Evolutionary conservation across 148 eudicot species (phyloP).

Genomic region (Suaeda aralocaspica): DNA sequence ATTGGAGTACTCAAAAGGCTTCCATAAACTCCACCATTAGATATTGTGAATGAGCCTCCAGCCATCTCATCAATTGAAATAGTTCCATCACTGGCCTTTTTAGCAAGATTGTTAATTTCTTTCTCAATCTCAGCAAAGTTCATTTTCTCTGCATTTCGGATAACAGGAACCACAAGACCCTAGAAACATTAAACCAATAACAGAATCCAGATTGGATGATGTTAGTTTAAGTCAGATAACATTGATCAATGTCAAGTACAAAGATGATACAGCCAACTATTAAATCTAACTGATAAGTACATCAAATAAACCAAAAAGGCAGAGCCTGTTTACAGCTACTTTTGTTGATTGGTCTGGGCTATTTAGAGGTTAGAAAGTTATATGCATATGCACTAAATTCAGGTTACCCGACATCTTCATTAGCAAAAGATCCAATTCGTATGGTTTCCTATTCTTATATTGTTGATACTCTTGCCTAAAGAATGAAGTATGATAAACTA

Average conservation of each 20-base stretch:
- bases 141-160: constrained; percentile 74
- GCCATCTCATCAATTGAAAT: constrained; percentile 97
- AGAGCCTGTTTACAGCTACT: neutral
- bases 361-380: too few species aligned
- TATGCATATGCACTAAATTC: neutral
- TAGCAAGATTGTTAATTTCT: constrained; percentile 78
- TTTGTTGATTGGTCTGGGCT: too few species aligned
- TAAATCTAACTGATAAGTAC: neutral
- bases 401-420: neutral
- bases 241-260: neutral
- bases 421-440: too few species aligned
- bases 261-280: neutral
- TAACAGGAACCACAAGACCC: constrained; percentile 97
- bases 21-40: constrained; percentile 98
- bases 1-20: constrained; percentile 96
- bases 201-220: neutral
- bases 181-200: constrained; percentile 23
- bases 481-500: too few species aligned
- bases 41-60: constrained; percentile 89
- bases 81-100: constrained; percentile 76
- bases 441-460: too few species aligned
- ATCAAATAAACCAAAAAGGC: neutral
- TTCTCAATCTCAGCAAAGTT: constrained; percentile 93
- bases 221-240: neutral
- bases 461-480: too few species aligned